These are phyloP conservation scores for Curvularia lunata DNA, from an alignment of 2,329 filamentous ascomycete species.

Conservation along the genomic window DNA sequence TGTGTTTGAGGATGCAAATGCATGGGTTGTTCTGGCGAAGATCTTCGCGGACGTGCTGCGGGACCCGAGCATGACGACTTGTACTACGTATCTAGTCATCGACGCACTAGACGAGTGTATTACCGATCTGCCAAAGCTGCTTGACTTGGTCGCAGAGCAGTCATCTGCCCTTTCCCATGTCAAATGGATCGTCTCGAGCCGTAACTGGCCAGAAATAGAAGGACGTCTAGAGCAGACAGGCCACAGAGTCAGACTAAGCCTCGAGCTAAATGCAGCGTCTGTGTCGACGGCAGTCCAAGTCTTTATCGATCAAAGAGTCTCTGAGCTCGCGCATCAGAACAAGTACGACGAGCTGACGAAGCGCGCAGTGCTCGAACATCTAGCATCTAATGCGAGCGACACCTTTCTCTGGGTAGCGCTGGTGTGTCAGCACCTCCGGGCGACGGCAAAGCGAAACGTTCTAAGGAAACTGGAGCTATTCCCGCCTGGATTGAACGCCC, in stretches of 20 bases:
- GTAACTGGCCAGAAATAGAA: conserved; percentile 42
- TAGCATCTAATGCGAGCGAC: conserved; percentile 41
- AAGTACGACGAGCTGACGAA: too few species aligned
- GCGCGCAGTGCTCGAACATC: conserved; percentile 20
- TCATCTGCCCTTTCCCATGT: conserved; percentile 12
- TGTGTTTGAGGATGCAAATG: conserved; percentile 18
- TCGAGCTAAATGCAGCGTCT: conserved; percentile 46
- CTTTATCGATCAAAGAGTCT: conserved; percentile 51
- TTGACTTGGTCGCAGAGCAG: conserved; percentile 5
- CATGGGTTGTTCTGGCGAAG: conserved; percentile 19
- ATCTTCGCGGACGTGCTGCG: conserved; percentile 52
- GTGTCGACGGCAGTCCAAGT: conserved; percentile 44
- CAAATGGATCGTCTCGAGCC: conserved; percentile 27
- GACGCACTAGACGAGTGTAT: conserved; percentile 27
- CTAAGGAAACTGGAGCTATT: conserved; percentile 32
- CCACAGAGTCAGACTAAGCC: conserved; percentile 35
- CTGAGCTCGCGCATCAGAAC: too few species aligned
- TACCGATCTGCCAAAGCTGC: conserved; percentile 2
- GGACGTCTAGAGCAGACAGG: conserved; percentile 29
- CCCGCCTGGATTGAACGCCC: conserved; percentile 45
- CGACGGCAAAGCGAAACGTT: conserved; percentile 21
- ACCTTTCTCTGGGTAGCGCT: conserved; percentile 29
- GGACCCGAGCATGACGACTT: conserved; percentile 36
- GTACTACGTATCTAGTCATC: conserved; percentile 16
- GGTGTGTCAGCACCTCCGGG: conserved; percentile 46